Evolutionary conservation across 345 rosid species (phyloP).

Genomic region (Eucalyptus regnans): DNA sequence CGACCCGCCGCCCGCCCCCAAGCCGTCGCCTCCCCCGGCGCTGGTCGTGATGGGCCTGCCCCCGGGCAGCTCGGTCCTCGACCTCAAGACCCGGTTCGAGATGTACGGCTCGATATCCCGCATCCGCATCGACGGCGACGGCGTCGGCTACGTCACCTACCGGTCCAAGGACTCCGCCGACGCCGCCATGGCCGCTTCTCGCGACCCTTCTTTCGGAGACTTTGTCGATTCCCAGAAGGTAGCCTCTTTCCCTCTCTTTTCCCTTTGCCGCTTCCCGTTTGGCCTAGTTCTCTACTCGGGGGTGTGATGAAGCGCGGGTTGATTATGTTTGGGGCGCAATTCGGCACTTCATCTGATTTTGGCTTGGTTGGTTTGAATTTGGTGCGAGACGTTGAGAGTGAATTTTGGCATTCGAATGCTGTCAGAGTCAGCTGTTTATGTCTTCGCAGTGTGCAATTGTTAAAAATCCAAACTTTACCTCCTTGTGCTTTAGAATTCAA

Average conservation of each 20-base stretch:
- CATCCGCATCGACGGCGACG: constrained; percentile 63
- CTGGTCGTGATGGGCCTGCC: constrained; percentile 50
- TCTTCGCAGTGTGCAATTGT: neutral
- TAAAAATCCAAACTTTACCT: neutral
- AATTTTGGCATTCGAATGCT: neutral
- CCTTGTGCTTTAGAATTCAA: neutral
- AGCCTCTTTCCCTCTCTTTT: neutral
- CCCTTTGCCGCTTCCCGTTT: neutral
- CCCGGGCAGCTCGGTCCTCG: constrained; percentile 66
- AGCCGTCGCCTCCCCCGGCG: constrained; percentile 53
- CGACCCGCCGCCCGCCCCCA: constrained; percentile 15
- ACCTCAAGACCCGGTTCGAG: constrained; percentile 86
- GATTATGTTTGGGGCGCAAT: neutral
- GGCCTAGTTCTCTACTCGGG: neutral
- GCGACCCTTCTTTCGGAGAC: constrained; percentile 61
- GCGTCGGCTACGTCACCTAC: constrained; percentile 42
- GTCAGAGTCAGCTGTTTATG: neutral
- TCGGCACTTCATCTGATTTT: neutral
- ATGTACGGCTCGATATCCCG: constrained; percentile 86
- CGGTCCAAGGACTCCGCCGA: constrained; percentile 70
- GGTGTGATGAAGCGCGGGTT: neutral
- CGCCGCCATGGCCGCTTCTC: constrained; percentile 69
- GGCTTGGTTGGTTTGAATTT: neutral
- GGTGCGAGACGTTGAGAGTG: neutral
- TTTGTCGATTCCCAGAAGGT: constrained; percentile 46